Evolutionary conservation across 2,329 filamentous ascomycete genomes (phyloP).

Genomic region (Fusarium mexicanum): DNA sequence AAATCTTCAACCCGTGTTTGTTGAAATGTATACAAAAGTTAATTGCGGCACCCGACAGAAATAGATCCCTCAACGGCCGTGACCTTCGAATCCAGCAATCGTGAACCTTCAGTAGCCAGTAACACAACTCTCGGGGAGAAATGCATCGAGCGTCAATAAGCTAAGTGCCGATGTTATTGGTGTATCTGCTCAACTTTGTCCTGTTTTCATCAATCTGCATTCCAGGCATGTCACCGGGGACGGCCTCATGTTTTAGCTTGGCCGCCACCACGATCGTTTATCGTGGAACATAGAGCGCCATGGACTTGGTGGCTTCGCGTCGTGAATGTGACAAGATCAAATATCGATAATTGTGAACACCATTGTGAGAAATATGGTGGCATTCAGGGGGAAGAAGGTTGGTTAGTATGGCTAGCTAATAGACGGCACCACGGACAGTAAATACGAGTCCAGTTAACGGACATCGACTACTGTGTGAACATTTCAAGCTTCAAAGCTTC

Average conservation of each 20-base stretch:
- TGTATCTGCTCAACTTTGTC: background rate
- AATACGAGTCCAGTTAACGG: background rate
- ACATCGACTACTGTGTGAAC: background rate
- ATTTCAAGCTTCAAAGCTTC: background rate
- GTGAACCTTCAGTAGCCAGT: background rate
- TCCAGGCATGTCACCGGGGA: conserved; percentile 14
- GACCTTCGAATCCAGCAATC: background rate
- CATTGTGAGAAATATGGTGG: background rate
- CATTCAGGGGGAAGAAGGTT: background rate
- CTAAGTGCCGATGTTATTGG: background rate
- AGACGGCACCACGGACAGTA: background rate
- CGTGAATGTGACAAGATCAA: background rate
- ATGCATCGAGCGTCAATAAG: background rate
- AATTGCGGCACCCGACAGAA: background rate
- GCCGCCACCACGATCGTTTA: background rate
- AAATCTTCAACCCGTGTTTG: background rate
- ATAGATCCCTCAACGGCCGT: background rate
- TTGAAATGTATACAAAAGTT: background rate
- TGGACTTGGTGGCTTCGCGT: background rate
- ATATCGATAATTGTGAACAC: background rate
- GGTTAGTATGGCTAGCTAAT: background rate
- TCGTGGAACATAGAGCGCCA: background rate
- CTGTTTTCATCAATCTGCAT: conserved; percentile 16
- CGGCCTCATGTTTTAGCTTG: background rate
- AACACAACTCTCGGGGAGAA: background rate